Evolutionary conservation across 805 yeast genomes (phyloP).

Genomic region (Jamesozyma rosinii): DNA sequence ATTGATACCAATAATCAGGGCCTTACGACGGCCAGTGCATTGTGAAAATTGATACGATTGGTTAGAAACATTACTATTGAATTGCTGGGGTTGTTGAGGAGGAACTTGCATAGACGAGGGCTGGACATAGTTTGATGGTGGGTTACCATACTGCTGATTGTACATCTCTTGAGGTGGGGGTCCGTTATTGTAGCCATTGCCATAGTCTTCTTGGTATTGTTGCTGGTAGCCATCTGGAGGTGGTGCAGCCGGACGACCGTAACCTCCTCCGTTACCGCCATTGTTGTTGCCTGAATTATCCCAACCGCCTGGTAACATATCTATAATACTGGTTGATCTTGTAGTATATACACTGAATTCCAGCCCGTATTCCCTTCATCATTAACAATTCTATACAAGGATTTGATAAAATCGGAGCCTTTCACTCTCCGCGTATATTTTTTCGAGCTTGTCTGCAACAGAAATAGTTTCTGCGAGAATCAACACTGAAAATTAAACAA

Average conservation of each 20-base stretch:
- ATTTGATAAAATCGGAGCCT: too few species aligned
- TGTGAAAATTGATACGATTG: slow-evolving; percentile 39
- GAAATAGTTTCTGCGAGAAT: too few species aligned
- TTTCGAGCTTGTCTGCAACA: too few species aligned
- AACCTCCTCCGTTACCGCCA: slow-evolving; percentile 6
- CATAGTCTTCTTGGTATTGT: neutral
- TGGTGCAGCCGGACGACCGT: slow-evolving; percentile 9
- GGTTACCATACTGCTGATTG: slow-evolving; percentile 3
- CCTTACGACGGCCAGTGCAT: slow-evolving; percentile 66
- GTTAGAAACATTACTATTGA: slow-evolving; percentile 5
- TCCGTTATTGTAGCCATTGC: neutral
- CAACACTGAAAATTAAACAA: too few species aligned
- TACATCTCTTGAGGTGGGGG: slow-evolving; percentile 3
- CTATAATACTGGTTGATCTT: too few species aligned
- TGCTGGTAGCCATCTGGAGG: slow-evolving; percentile 8
- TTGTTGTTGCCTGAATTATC: slow-evolving; percentile 6
- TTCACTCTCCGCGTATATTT: too few species aligned
- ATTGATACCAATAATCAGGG: slow-evolving; percentile 69
- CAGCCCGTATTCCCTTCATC: too few species aligned
- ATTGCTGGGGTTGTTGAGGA: slow-evolving; percentile 6
- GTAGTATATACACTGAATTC: too few species aligned
- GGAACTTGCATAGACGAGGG: slow-evolving; percentile 9
- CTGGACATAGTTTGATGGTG: slow-evolving; percentile 9
- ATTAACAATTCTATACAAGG: too few species aligned
- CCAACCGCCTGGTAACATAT: too few species aligned